Base-by-base conservation (phyloP, 2,329 filamentous ascomycete genomes). In the Paracoccidioides lutzii region DNA sequence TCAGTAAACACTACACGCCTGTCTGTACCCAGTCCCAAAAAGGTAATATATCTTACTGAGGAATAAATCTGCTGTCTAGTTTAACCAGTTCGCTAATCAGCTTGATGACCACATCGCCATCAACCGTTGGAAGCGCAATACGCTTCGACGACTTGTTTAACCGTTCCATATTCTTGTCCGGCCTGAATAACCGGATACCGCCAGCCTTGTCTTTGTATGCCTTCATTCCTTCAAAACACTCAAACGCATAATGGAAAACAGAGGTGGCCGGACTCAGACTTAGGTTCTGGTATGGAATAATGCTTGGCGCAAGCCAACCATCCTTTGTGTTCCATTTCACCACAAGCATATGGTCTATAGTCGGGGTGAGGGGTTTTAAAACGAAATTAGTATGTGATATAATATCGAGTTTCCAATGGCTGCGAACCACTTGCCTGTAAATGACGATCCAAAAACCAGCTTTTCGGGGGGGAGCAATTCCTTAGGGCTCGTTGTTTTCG, bases 171-270 rank as follows among this genome's bases (percentile, higher is more conserved):
- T 98, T 98, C 80, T 83, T 93, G 71, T 95, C 86, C 2, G 93
- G 93, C 38, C 93, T 83, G 80, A 98, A 98, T 55, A 98, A 78
- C 55, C 91, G 84, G 63, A 95, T 81, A 58, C 83, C 76, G 64
- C 88, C 88, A 45, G 81, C 69, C 65, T 80, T 82, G 75, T 95
- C 89, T 73, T 91, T 94, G 80, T 98, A 98, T 58, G 93, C 93
- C 78, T 98, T 98, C 90, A 97, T 95, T 64, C 93, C 93, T 77
- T 98, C 93, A 73, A 98, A 98, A 71, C 87, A 93, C 73, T 94
- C 88, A 69, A 97, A 97, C 51, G 89, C 93, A 74, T 98, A 98
- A 80, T 98, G 93, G 75, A 98, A 91, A 60, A 97, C 93, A 75
- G 90, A 97, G 38, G 89, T 93, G 45, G 93, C 89, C 32, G 93